phyloP scores from a whole-genome alignment of 2,329 filamentous ascomycete genomes.

The Stagonosporopsis cucurbitacearum region DNA sequence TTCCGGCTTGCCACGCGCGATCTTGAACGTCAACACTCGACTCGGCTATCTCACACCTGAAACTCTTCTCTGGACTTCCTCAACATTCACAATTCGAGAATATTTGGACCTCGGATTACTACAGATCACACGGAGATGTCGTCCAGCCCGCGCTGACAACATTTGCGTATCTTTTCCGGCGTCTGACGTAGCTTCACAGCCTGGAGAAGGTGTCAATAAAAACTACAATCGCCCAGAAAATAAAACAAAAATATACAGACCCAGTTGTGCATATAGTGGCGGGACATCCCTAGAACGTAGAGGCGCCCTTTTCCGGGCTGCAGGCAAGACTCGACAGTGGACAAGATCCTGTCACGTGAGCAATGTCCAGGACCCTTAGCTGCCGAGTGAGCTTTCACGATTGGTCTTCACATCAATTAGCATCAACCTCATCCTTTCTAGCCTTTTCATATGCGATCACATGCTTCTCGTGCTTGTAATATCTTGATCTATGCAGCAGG shows the following conservation, averaged over 20 bases:
- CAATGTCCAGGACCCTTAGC: not conserved
- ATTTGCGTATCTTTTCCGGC: not conserved
- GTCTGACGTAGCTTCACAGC: not conserved
- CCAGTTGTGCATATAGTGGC: not conserved
- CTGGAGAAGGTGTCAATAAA: not conserved
- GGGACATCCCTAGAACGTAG: not conserved
- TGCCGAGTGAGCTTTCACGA: not conserved
- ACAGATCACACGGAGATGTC: not conserved
- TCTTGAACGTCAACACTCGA: constrained; percentile 24
- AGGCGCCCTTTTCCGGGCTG: not conserved
- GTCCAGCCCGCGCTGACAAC: not conserved
- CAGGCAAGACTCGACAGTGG: not conserved
- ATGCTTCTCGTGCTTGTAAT: not conserved
- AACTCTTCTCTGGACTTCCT: not conserved
- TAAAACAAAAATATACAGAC: too few species aligned
- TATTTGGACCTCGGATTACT: not conserved
- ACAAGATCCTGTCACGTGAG: constrained; percentile 4
- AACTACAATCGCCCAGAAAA: too few species aligned
- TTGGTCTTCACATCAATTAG: not conserved
- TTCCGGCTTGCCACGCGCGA: constrained; percentile 18
- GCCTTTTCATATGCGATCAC: not conserved
- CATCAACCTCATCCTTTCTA: not conserved
- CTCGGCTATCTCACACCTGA: constrained; percentile 5
- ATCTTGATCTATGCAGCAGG: too few species aligned
- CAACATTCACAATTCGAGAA: not conserved